Evolutionary conservation across 2,329 filamentous ascomycete genomes (phyloP).

Genomic region (Verticillium nubilum): DNA sequence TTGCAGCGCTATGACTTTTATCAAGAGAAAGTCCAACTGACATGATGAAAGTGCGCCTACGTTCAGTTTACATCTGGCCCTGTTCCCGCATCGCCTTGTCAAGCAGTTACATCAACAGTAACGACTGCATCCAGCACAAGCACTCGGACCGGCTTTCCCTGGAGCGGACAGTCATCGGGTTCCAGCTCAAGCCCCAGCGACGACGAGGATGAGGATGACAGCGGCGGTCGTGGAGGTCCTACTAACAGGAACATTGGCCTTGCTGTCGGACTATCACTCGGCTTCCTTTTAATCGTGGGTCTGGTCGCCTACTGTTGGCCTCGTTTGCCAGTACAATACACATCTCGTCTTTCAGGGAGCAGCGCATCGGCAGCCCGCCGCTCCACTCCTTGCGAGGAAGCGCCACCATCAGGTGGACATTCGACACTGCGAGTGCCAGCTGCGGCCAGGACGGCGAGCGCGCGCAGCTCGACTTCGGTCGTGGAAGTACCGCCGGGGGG

Average conservation of each 20-base stretch:
- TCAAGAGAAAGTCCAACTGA: neutral
- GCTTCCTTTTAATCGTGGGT: neutral
- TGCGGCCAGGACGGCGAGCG: neutral
- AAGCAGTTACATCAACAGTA: neutral
- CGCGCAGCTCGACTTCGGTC: neutral
- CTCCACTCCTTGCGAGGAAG: too few species aligned
- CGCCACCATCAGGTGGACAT: too few species aligned
- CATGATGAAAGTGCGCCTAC: neutral
- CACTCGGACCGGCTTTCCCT: too few species aligned
- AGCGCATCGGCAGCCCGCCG: too few species aligned
- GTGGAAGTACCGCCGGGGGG: neutral
- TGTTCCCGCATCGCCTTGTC: neutral
- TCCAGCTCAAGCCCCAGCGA: neutral
- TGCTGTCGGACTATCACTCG: neutral
- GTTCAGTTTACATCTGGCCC: neutral
- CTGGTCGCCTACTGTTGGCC: neutral
- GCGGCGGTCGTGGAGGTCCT: neutral
- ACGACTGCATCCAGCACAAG: too few species aligned
- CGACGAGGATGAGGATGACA: neutral
- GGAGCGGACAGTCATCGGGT: too few species aligned
- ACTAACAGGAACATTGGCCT: neutral
- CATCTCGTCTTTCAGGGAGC: neutral
- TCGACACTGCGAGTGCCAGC: neutral
- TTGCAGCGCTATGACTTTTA: too few species aligned
- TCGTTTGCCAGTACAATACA: neutral